Evolutionary conservation across 2,329 filamentous ascomycete species (phyloP), one percentile per base, ranked within the genome.

Genomic region (Neonectria coccinea): DNA sequence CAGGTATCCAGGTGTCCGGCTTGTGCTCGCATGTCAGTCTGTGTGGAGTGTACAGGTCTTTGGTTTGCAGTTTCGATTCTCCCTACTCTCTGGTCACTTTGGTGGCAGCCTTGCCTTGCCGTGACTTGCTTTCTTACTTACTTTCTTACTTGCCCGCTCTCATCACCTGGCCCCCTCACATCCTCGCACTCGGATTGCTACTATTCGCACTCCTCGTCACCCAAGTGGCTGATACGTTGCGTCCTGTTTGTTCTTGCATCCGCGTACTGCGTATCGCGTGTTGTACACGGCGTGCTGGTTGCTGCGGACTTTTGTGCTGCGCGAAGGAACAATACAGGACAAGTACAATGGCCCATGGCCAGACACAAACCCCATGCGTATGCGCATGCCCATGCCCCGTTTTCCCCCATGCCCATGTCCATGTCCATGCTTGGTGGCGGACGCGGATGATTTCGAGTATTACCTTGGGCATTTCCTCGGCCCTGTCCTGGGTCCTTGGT

Each of bases 221-320:
- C 22, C 39, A 4, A 51, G 48, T 51, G 29, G 48, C 48, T 51
- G 48, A 33, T 22, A 56, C 4, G 33, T 25, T 56, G 50, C 22
- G 33, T 54, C 33, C 36, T 64, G 51, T 56, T 59, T 59, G 61
- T 56, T 64, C 51, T 59, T 27, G 56, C 51, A 64, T 56, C 36
- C 20, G 51, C 36, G 51, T 50, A 33, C 16, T 54, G 54, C 29
- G 48, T 47, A 50, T 42, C 18, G 52, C 54, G 54, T 48, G 29
- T 18, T 48, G 44, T 29, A 45, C 27, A 33, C 48, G 33, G 47
- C 11, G 45, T 41, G 39, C 58, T 61, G 50, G 50, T 18, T 47
- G 51, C 59, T 57, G 59, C 39, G 12, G 54, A 31, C 53, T 47
- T 36, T 39, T 56, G 59, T 62, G 29, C 44, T 39, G 60, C 50